Evolutionary conservation across 1,139 yeast genomes (phyloP), one percentile per base, ranked within the genome.

Genomic region (Geotrichum macrosporum): DNA sequence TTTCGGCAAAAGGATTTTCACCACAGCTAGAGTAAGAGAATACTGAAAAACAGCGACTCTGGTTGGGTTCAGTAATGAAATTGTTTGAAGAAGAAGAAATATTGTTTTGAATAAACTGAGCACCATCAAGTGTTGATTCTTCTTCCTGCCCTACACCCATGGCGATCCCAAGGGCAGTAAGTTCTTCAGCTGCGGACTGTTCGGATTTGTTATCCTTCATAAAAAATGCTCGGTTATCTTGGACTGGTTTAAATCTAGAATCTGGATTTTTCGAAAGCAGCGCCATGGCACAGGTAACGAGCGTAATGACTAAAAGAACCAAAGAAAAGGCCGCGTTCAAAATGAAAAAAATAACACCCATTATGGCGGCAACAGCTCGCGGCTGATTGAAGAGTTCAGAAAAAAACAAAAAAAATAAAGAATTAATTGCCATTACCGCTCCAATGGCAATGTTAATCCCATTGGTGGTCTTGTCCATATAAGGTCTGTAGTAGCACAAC

Each of bases 201-300:
- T 54, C 54, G 24, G 50, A 52, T 55, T 72, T 69, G 51, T 78
- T 61, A 39, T 67, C 68, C 66, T 51, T 79, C 74, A 80, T 76
- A 67, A 92, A 92, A 24, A 96, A 87, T 41, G 87, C 92, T 68
- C 98, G 80, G 65, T 92, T 97, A 65, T 92, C 98, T 65, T 82
- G 85, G 79, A 89, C 84, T 57, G 95, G 95, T 69, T 85, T 88
- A 69, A 86, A 86, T 60, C 95, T 76, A n/a, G 92, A 78, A 66
- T 89, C 97, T 50, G 96, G 96, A 65, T 88, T 88, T 74, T 83
- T 86, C 66, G 84, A 82, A 35, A 87, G 61, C 59, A 88, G 67
- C 0, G 95, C 95, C 58, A 87, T 71, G 67, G 92, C 81, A 12
- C 95, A 84, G 37, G 87, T 80, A 58, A 89, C 82, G 46, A 95